Evolutionary conservation across 805 yeast species (phyloP), one percentile per base, ranked within the genome.

Genomic region (Candida railenensis): DNA sequence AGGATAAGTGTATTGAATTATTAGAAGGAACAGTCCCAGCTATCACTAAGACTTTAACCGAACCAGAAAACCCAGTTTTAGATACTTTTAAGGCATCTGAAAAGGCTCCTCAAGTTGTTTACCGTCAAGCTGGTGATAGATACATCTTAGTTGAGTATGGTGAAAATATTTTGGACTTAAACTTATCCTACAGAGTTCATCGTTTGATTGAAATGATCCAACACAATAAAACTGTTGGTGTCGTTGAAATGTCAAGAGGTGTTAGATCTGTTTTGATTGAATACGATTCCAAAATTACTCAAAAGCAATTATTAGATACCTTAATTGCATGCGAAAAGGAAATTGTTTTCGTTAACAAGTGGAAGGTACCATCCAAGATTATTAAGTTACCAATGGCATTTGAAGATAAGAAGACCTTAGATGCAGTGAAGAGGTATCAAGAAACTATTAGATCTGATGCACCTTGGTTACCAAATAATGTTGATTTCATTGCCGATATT

Each of bases 401-500:
- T 64, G 99, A 92, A 73, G 99, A 94, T 63, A 72, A 84, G 53
- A 81, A 86, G 69, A 90, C 97, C 1, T 70, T 92, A 57, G 92
- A 82, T 49, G 96, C 97, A 34, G 98, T 91, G 34, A 79, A 81
- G 51, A 81, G 99, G 67, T 92, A 92, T 66, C 82, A 83, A 63
- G 98, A 92, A 70, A 94, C 99, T 7, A 91, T 94, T 57, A 80
- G 98, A 58, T 76, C 92, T 18, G 81, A 81, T 43, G 99, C 98
- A 5, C 98, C 98, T 37, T 92, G 98, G 98, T 77, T 92, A 59
- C 99, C 99, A 53, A 92, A 90, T 73, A 92, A 92, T 60, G 97
- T 94, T 51, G 99, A 92, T 65, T 92, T 94, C 70, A 81, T 92
- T 66, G 95, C 96, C 30, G 81, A 82, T 54, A 90, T 91, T 50